Evolutionary conservation across 2,329 filamentous ascomycete genomes (phyloP).

Genomic region (Ophiostoma quercus): DNA sequence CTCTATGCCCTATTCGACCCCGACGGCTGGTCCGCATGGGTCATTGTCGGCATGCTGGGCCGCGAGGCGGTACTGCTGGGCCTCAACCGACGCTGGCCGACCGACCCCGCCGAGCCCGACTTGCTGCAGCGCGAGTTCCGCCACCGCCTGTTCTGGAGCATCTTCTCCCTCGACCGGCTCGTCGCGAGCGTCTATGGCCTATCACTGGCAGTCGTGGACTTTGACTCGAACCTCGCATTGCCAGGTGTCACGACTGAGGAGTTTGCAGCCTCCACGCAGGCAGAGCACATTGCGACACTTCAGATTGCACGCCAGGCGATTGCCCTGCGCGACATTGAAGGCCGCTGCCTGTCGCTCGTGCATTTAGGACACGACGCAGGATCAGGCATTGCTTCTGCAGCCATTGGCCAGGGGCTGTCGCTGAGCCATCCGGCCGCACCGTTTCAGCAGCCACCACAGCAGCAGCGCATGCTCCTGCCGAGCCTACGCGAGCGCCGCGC

Average conservation of each 20-base stretch:
- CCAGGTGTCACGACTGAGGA: slow-evolving; percentile 35
- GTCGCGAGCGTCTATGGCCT: slow-evolving; percentile 41
- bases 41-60: slow-evolving; percentile 39
- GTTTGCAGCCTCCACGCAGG: slow-evolving; percentile 35
- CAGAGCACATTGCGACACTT: slow-evolving; percentile 38
- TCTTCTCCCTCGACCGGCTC: slow-evolving; percentile 43
- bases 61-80: slow-evolving; percentile 39
- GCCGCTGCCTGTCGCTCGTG: slow-evolving; percentile 36
- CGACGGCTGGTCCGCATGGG: slow-evolving; percentile 37
- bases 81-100: slow-evolving; percentile 33
- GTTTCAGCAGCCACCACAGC: slow-evolving; percentile 12
- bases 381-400: neutral
- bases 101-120: slow-evolving; percentile 29
- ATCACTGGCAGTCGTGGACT: slow-evolving; percentile 38
- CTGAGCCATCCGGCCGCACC: slow-evolving; percentile 13
- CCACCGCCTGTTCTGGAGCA: slow-evolving; percentile 42
- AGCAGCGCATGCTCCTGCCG: slow-evolving; percentile 17
- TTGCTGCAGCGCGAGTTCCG: slow-evolving; percentile 30
- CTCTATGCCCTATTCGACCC: slow-evolving; percentile 44
- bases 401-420: neutral
- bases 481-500: slow-evolving; percentile 34
- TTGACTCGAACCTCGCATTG: slow-evolving; percentile 39
- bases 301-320: slow-evolving; percentile 44
- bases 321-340: slow-evolving; percentile 41
- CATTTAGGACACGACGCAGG: slow-evolving; percentile 27